A percentile compares a stretch with the other conserved stretches of the same genome.
These are phyloP conservation scores for Phytopythium montanum DNA, from an alignment of 352 stramenopile genomes.

Conservation along the genomic window DNA sequence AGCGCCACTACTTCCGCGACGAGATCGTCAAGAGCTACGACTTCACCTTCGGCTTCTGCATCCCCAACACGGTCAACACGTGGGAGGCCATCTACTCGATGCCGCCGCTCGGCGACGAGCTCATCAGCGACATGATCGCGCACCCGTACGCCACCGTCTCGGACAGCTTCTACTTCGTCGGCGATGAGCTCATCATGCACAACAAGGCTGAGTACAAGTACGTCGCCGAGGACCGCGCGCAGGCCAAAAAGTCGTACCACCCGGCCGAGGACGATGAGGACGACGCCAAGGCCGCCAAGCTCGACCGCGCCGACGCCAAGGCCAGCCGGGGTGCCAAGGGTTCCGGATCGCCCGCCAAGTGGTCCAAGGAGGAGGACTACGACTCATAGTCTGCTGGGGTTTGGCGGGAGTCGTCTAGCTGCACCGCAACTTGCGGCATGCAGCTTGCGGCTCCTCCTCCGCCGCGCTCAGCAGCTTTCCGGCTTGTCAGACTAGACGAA, in stretches of 20 bases:
- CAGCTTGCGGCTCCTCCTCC: not conserved
- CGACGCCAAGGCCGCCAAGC: slow-evolving; percentile 53
- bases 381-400: slow-evolving; percentile 54
- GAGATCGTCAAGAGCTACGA: slow-evolving; percentile 95
- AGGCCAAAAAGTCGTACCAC: slow-evolving; percentile 92
- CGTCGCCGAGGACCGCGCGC: slow-evolving; percentile 84
- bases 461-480: not conserved
- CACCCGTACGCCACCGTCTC: slow-evolving; percentile 93
- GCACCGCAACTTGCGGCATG: too few species aligned
- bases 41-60: slow-evolving; percentile 97
- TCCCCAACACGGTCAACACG: slow-evolving; percentile 93
- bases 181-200: slow-evolving; percentile 96
- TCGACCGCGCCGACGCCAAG: slow-evolving; percentile 52
- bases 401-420: not conserved
- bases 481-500: not conserved
- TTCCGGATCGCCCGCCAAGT: slow-evolving; percentile 53
- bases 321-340: slow-evolving; percentile 27
- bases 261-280: slow-evolving; percentile 80
- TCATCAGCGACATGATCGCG: slow-evolving; percentile 94
- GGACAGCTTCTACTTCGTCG: slow-evolving; percentile 97
- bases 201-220: slow-evolving; percentile 95
- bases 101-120: slow-evolving; percentile 89
- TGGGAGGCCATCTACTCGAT: slow-evolving; percentile 95
- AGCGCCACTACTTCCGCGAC: slow-evolving; percentile 95
- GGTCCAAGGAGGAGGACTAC: slow-evolving; percentile 91